phyloP scores from a whole-genome alignment of 345 rosid species.

The Dipteronia sinensis region DNA sequence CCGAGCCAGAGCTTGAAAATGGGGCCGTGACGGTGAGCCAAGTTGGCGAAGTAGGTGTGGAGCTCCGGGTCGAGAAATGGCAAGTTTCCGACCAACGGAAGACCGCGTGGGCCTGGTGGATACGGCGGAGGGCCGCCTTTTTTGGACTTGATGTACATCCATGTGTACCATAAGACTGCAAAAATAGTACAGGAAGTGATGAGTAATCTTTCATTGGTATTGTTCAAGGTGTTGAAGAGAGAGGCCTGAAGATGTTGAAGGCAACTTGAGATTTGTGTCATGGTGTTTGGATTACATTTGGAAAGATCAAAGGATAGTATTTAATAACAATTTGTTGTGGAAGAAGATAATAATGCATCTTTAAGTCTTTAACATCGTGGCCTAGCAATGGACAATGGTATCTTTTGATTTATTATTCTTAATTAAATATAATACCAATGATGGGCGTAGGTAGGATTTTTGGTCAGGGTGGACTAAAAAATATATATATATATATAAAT shows the following conservation, averaged over 20 bases:
- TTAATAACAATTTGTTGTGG: not conserved
- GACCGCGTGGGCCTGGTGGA: slow-evolving; percentile 54
- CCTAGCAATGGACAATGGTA: not conserved
- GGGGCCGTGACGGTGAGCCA: slow-evolving; percentile 47
- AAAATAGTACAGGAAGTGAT: not conserved
- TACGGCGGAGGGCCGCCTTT: slow-evolving; percentile 8
- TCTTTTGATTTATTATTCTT: no score
- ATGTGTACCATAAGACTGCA: slow-evolving; percentile 15
- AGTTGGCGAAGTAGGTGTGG: slow-evolving; percentile 48
- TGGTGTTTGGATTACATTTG: not conserved
- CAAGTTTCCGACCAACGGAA: slow-evolving; percentile 54
- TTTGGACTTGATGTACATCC: slow-evolving; percentile 13
- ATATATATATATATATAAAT: no score
- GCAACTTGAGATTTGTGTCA: not conserved
- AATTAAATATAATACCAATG: no score
- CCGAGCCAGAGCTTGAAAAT: slow-evolving; percentile 51
- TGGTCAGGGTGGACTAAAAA: no score
- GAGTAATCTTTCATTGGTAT: not conserved
- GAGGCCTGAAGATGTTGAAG: not conserved
- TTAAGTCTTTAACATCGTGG: no score
- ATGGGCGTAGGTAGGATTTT: no score
- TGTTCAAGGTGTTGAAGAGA: no score
- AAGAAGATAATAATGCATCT: not conserved
- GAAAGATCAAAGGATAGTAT: no score
- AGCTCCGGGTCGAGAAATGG: slow-evolving; percentile 60